Base-by-base conservation (phyloP, 2,329 filamentous ascomycete genomes). In the Drechslerella dactyloides region DNA sequence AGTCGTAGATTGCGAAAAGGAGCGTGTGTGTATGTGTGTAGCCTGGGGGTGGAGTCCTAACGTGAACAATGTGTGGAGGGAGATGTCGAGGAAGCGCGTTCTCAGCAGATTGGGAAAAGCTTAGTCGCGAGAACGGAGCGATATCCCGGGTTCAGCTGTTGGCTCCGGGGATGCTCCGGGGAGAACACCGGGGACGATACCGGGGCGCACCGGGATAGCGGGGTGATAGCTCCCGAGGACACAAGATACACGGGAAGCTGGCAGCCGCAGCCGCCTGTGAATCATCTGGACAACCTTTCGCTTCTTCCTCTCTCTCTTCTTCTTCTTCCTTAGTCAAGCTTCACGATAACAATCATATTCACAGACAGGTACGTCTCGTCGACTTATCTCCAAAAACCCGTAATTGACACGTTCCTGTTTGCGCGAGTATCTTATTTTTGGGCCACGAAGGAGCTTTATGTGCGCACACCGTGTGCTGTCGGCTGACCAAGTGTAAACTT, bases 41-140 rank as follows among this genome's bases (percentile, higher is more conserved):
- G 15, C n/a, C 6, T 27, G 24, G 42, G 19, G 24, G 10, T 27
- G 17, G 6, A 17, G 24, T 54, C 19, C 27, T 59, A 69, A 56
- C n/a, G n/a, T n/a, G n/a, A n/a, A n/a, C 78, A 80, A 54, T 82
- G 77, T 66, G 74, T 73, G 66, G 75, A 81, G 54, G 53, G 50
- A 21, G 46, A 46, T 51, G 50, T 11, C 10, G 15, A 11, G 55
- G 48, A 55, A 48, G 53, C 65, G 65, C 65, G 65, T 70, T 63
- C 40, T 13, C n/a, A 15, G 48, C 30, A 42, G 42, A 56, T 19
- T 42, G 37, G 37, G 53, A 63, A 56, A 46, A 53, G 58, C 44
- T 23, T 17, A 21, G 65, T 63, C 65, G 65, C 65, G 65, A 58
- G 54, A 44, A 50, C 33, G 17, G 42, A 5, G 40, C 21, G 46